These are phyloP conservation scores for Tillandsia leiboldiana DNA, from an alignment of 176 grass and related monocot species.

Conservation along the genomic window DNA sequence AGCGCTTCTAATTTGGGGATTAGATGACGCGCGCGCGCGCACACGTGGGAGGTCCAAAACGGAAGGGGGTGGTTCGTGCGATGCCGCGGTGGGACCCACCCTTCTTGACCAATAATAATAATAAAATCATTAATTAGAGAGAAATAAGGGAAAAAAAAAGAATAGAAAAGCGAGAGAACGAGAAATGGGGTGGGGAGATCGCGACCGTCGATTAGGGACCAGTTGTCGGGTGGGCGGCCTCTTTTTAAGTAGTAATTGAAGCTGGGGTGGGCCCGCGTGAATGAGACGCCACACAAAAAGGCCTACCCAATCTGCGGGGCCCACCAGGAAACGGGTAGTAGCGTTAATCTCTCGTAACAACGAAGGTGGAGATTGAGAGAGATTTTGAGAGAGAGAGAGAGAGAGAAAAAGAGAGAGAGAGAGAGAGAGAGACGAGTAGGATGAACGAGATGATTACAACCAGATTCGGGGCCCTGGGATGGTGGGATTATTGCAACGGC, in stretches of 20 bases:
- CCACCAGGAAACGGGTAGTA: neutral
- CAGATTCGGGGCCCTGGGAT: slow-evolving; percentile 13
- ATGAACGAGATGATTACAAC: slow-evolving; percentile 20
- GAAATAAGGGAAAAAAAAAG: no score
- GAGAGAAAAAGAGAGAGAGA: neutral
- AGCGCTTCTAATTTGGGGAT: slow-evolving; percentile 11
- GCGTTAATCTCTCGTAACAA: neutral
- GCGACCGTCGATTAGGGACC: neutral
- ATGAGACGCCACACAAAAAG: slow-evolving; percentile 16
- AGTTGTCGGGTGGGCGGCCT: neutral
- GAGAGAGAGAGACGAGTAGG: neutral
- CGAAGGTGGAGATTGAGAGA: neutral
- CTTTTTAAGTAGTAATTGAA: neutral
- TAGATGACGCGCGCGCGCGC: slow-evolving; percentile 13
- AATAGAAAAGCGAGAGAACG: no score
- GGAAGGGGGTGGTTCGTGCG: slow-evolving; percentile 17
- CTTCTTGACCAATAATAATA: slow-evolving; percentile 1
- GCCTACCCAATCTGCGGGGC: slow-evolving; percentile 10
- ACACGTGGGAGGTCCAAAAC: slow-evolving; percentile 18
- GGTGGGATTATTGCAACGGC: neutral
- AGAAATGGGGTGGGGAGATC: neutral
- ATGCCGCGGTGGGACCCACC: neutral
- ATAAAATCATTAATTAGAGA: no score
- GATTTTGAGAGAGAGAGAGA: neutral
- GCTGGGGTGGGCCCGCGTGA: neutral